Percentiles rank a stretch among this genome's conserved stretches.
Conservation (phyloP, 2,329 filamentous ascomycete genomes). For the Phaeosphaeriaceae sp. region DNA sequence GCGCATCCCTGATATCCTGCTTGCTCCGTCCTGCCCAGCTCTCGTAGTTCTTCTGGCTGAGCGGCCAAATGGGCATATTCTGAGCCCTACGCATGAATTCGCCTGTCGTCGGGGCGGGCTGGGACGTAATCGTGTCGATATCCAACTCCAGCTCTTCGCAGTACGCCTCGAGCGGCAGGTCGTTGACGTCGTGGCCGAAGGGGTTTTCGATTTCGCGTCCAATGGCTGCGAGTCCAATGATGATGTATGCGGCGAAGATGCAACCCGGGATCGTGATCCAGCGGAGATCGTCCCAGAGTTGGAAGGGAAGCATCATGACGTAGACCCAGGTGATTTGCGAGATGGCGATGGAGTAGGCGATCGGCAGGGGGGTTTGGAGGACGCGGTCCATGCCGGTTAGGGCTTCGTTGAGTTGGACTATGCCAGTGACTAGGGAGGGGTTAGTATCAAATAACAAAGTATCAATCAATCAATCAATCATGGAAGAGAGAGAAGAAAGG, state of each 20-base stretch:
- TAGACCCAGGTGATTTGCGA: slow-evolving; percentile 88
- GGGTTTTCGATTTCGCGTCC: slow-evolving; percentile 86
- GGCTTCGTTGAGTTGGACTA: slow-evolving; percentile 74
- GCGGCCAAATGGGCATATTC: slow-evolving; percentile 65
- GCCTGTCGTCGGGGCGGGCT: slow-evolving; percentile 57
- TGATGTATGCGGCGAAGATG: slow-evolving; percentile 78
- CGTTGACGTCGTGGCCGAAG: slow-evolving; percentile 84
- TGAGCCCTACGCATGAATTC: slow-evolving; percentile 59
- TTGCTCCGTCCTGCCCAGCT: slow-evolving; percentile 47
- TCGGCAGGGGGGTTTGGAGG: slow-evolving; percentile 79
- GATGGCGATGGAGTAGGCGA: slow-evolving; percentile 85
- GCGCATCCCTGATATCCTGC: slow-evolving; percentile 52
- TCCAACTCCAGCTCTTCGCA: slow-evolving; percentile 78
- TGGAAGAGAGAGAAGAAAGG: not conserved
- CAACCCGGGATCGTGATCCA: slow-evolving; percentile 84
- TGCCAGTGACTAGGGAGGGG: slow-evolving; percentile 58
- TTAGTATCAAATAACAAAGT: slow-evolving; percentile 34
- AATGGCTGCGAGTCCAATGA: slow-evolving; percentile 78
- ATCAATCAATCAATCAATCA: too few species aligned
- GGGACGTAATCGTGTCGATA: slow-evolving; percentile 74
- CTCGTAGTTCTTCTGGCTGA: slow-evolving; percentile 53
- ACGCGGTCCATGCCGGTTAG: slow-evolving; percentile 78
- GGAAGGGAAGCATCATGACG: slow-evolving; percentile 81
- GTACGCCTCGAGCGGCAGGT: slow-evolving; percentile 69
- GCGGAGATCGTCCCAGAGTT: slow-evolving; percentile 68